These are phyloP conservation scores for Physcomitrium patens DNA, from an alignment of 225 moss, liverwort and hornwort genomes.

Conservation along the genomic window DNA sequence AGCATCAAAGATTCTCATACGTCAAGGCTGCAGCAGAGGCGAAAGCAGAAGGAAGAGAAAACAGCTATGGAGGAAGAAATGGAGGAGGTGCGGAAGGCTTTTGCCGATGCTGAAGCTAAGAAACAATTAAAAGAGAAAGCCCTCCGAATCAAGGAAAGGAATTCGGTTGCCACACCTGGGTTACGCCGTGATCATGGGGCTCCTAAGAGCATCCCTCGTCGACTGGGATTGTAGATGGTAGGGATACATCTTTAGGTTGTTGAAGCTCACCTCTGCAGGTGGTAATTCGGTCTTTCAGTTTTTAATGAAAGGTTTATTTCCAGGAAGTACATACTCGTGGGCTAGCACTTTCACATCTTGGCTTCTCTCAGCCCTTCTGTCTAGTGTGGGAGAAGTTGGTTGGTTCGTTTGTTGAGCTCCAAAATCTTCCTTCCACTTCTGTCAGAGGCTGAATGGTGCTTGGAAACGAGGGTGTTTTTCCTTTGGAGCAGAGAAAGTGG, in stretches of 20 bases:
- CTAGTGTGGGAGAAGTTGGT: no score
- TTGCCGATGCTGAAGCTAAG: slow-evolving; percentile 64
- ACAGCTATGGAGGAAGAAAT: slow-evolving; percentile 98
- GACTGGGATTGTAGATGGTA: slow-evolving; percentile 69
- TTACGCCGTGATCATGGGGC: slow-evolving; percentile 57
- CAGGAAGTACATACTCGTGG: no score
- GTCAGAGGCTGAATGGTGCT: no score
- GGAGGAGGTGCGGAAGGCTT: slow-evolving; percentile 83
- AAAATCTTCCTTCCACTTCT: no score
- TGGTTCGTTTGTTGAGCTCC: no score
- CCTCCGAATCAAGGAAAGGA: slow-evolving; percentile 69
- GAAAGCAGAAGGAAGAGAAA: slow-evolving; percentile 92
- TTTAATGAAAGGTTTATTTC: no score
- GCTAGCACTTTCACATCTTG: no score
- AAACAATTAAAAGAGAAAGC: slow-evolving; percentile 71
- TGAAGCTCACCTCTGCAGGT: neutral
- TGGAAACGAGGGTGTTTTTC: no score
- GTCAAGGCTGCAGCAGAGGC: slow-evolving; percentile 82
- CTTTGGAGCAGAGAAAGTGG: no score
- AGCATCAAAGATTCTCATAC: slow-evolving; percentile 96
- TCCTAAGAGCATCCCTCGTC: slow-evolving; percentile 46
- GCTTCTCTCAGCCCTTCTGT: no score
- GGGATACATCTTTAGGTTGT: neutral
- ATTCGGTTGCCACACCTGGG: slow-evolving; percentile 74
- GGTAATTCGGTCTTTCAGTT: neutral